Base-by-base conservation (phyloP, 345 rosid species). In the Bruguiera parviflora region DNA sequence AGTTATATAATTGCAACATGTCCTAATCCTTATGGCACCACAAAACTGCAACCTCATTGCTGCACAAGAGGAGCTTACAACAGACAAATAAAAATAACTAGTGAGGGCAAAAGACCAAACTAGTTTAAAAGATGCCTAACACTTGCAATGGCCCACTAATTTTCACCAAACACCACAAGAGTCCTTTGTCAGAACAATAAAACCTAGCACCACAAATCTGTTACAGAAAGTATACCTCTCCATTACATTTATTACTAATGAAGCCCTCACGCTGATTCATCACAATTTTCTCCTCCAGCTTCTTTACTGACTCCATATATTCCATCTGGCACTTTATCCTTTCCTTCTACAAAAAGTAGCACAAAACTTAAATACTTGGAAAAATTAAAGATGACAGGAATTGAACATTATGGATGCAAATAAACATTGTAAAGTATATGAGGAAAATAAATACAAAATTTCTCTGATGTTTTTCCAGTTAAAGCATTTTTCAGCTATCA, bases 281-380 rank as follows among this genome's bases (percentile, higher is more conserved):
- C 24, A 72, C 25, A 64, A 77, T 63, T 64, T 77, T 77, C 39
- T 77, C 77, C 73, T 77, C 80, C 53, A 77, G 55, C 62, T 64
- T 53, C 71, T 68, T 77, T 46, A 77, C 77, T 22, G 80, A 77
- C 60, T 77, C 73, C 80, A 72, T 68, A 51, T 77, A 77, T 60
- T 77, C 77, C 73, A 77, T 77, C 77, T 77, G 80, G 67, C 73
- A 77, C 57, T 72, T 77, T 24, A 72, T 76, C 29, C 63, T 77
- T 64, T 77, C 80, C 63, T 72, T 77, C 80, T 77, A 58, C 67
- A 72, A 64, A 62, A 25, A 63, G 58, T 46, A 55, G 9, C 22
- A 68, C 2, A 28, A 18, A 58, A 64, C 4, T n/a, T 29, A 9
- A 64, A 22, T 16, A 18, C 24, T 27, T 35, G 18, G 19, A 35